Evolutionary conservation across 306 rosid species (phyloP), one percentile per base, ranked within the genome.

Genomic region (Trifolium subterraneum): DNA sequence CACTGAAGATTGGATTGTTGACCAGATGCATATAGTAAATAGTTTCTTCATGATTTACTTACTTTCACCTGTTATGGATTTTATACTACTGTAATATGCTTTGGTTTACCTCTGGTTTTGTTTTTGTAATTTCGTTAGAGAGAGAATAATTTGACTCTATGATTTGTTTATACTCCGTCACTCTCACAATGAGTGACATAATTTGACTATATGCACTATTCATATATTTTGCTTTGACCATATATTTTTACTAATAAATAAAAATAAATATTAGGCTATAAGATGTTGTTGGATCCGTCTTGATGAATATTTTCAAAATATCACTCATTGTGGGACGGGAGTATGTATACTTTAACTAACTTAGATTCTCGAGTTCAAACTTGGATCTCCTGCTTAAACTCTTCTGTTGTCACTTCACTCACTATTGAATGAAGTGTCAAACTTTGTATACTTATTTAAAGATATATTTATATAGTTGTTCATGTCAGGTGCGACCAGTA

Each of bases 401-500:
- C n/a, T 0, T 47, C 6, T 0, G 14, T 3, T 52, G 60, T 20
- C 60, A 8, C 13, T 19, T 8, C 19, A 10, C 27, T 52, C 27
- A 19, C 60, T 7, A 62, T 64, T 65, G 36, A 65, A 56, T 55
- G 69, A 47, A 55, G 63, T 36, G 47, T 56, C 16, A 20, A 56
- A 42, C 42, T 31, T 75, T 8, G 6, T 13, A 1, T 36, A 63
- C 16, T 64, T 25, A 50, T 23, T 39, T 67, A 22, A 47, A 42
- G 61, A 78, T 74, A 19, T 69, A 74, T 71, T 20, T 72, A 35
- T 44, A 38, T 56, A 31, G 77, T 77, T 68, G 70, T 47, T 65
- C 69, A 44, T 88, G 81, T 87, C 83, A 93, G 98, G 97, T 93
- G 75, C 91, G 98, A 10, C 98, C 96, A 31, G 97, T 93, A 67